Evolutionary conservation across 352 stramenopile genomes (phyloP).

Genomic region (Phytopythium vexans): DNA sequence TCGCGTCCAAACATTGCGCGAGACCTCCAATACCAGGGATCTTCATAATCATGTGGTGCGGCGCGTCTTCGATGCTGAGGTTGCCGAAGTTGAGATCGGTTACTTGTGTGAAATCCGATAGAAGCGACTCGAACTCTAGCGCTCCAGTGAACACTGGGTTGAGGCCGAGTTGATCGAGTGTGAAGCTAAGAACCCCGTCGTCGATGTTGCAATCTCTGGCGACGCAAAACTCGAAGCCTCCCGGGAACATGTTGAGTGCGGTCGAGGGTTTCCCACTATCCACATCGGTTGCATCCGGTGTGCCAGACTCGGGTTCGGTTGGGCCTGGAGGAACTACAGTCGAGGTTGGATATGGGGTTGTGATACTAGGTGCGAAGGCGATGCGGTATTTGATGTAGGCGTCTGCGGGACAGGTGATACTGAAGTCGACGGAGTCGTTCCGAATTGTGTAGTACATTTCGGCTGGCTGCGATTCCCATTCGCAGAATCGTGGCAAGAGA

Average conservation of each 20-base stretch:
- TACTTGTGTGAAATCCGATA: slow-evolving; percentile 1
- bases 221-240: slow-evolving; percentile 18
- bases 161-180: slow-evolving; percentile 9
- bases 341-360: no score
- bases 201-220: slow-evolving; percentile 10
- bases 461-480: no score
- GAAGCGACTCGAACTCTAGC: neutral
- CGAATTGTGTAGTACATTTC: no score
- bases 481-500: no score
- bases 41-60: neutral
- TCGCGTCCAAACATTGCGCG: no score
- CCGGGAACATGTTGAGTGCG: slow-evolving; percentile 8
- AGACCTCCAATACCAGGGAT: neutral
- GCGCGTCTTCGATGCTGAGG: neutral
- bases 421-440: no score
- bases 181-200: slow-evolving; percentile 9
- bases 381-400: no score
- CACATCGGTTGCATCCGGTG: no score
- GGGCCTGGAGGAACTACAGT: neutral
- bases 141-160: neutral
- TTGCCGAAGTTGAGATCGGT: slow-evolving; percentile 6
- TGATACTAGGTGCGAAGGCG: no score
- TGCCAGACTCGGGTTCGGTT: no score
- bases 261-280: neutral
- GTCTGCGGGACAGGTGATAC: no score